Evolutionary conservation across 768 basidiomycete genomes (phyloP).

Genomic region (Leccinum uliginosum): DNA sequence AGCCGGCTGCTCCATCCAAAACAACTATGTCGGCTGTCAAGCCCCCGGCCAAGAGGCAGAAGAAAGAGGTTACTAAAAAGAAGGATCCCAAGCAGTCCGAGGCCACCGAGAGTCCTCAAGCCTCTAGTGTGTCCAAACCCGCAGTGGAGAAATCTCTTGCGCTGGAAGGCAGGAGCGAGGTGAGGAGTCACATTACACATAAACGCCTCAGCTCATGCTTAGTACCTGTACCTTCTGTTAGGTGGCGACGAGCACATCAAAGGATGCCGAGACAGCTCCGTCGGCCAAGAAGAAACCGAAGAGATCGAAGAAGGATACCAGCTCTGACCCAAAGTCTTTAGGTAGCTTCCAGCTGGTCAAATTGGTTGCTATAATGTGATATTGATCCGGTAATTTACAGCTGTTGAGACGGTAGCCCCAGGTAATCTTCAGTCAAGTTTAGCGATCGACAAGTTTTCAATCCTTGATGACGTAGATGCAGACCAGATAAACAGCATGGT

Average conservation of each 20-base stretch:
- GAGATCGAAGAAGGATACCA: slow-evolving; percentile 8
- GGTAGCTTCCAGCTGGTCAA: slow-evolving; percentile 7
- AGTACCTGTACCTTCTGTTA: slow-evolving; percentile 2
- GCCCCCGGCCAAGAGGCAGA: slow-evolving; percentile 19
- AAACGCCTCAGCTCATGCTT: background rate
- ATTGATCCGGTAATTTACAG: slow-evolving; percentile 1
- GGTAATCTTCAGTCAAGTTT: background rate
- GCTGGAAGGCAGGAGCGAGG: slow-evolving; percentile 6
- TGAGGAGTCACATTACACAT: background rate
- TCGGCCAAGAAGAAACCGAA: slow-evolving; percentile 3
- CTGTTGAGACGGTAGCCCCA: slow-evolving; percentile 4
- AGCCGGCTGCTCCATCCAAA: background rate
- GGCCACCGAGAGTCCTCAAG: slow-evolving; percentile 5
- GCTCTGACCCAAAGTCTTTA: background rate
- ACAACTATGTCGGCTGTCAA: background rate
- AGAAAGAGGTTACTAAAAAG: background rate
- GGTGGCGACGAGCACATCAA: slow-evolving; percentile 2
- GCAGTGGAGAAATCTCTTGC: slow-evolving; percentile 4
- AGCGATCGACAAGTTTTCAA: background rate
- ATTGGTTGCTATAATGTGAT: background rate
- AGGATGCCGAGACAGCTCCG: background rate
- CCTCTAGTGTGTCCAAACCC: background rate
- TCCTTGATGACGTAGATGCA: slow-evolving; percentile 2
- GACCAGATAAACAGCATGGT: background rate
- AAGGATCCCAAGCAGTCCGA: slow-evolving; percentile 1